Base-by-base conservation (phyloP, 2,329 filamentous ascomycete species). In the Paecilomyces fulvus region DNA sequence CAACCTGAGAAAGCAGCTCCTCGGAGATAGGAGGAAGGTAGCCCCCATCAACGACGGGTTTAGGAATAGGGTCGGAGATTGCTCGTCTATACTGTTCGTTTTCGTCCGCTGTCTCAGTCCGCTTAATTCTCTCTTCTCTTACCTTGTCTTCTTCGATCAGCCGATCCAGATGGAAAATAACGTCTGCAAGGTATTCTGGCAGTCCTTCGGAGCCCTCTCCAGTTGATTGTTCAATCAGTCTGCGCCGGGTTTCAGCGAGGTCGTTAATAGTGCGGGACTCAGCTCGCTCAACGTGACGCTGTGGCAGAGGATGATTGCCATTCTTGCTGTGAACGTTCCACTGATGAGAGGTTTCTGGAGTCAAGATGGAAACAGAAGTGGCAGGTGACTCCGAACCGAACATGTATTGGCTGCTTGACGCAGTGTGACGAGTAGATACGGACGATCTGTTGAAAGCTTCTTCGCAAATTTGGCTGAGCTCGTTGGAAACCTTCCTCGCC, bases 401-500 rank as follows among this genome's bases (percentile, higher is more conserved):
- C 37, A 43, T 67, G 46, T 64, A 70, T 25, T 69, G 68, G 56
- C 69, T 74, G 8, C 75, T 74, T 3, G 68, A 66, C 17, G 74
- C 72, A 0, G 78, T 79, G 3, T 74, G 74, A 25, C 67, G 70
- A 53, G 78, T 83, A 1, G 81, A 77, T 21, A 80, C 71, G 0
- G 79, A 86, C 55, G 76, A 80, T 63, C 87, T 85, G 67, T 90
- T 92, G 76, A 97, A 96, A 1, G 92, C 92, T 65, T 94, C 89
- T 66, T 97, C 92, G 66, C 92, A 95, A 57, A 94, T 89, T 71
- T 90, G 90, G 52, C 90, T 90, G 59, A 96, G 85, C 64, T 90
- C 90, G 64, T 83, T 84, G 63, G 90, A 95, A 56, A 95, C 87
- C 64, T 92, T 87, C 6, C 90, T 82, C 55, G 94, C 82, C 68